phyloP scores from a whole-genome alignment of 768 basidiomycete species.

The Mycena kentingensis region DNA sequence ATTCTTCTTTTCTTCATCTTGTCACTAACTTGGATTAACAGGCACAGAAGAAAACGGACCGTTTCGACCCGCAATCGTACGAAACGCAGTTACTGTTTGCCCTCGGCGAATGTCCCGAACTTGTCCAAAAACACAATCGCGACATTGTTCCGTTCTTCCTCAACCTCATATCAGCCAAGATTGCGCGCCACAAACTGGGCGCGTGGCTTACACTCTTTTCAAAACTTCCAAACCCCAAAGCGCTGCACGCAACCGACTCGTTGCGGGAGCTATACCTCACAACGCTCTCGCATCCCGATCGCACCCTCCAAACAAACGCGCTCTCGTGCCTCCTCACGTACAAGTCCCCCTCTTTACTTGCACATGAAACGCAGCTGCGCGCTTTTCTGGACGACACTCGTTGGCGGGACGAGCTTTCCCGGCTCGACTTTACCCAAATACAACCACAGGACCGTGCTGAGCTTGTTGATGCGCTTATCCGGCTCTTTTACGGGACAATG shows the following conservation, averaged over 20 bases:
- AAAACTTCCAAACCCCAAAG: constrained; percentile 93
- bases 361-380: constrained; percentile 66
- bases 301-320: constrained; percentile 70
- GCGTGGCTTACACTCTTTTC: constrained; percentile 85
- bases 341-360: constrained; percentile 59
- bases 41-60: constrained; percentile 41
- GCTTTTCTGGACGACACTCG: constrained; percentile 79
- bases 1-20: constrained; percentile 24
- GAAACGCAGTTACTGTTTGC: constrained; percentile 77
- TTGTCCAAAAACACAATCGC: constrained; percentile 87
- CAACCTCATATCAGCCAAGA: constrained; percentile 39
- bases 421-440: constrained; percentile 62
- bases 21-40: constrained; percentile 17
- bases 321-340: constrained; percentile 82
- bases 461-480: constrained; percentile 68
- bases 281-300: constrained; percentile 86
- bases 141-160: constrained; percentile 88
- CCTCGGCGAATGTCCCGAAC: constrained; percentile 63
- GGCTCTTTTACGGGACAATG: constrained; percentile 87
- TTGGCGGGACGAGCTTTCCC: constrained; percentile 86
- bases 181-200: constrained; percentile 63
- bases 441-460: constrained; percentile 59
- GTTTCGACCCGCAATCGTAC: constrained; percentile 76
- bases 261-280: constrained; percentile 67
- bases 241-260: constrained; percentile 66